A percentile compares a stretch with the other conserved stretches of the same genome.
phyloP scores from a whole-genome alignment of 1,284 basidiomycete genomes.

The Uromyces viciae-fabae region DNA sequence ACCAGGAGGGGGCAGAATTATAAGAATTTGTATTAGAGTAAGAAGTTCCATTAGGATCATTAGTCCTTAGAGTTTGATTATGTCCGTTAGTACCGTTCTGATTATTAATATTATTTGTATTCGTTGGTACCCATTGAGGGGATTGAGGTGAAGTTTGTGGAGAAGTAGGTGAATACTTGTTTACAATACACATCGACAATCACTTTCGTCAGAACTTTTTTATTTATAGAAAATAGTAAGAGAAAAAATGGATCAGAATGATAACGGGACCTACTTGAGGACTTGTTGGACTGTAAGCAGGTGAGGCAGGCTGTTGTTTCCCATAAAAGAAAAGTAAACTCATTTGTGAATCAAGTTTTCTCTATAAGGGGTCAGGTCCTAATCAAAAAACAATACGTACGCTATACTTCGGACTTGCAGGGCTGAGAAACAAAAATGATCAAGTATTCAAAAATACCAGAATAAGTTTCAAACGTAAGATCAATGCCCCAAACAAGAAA shows the following conservation, averaged over 20 bases:
- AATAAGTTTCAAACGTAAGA: too few relatives aligned
- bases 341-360: conserved; percentile 46
- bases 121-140: conserved; percentile 42
- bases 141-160: conserved; percentile 47
- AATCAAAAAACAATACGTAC: conserved; percentile 46
- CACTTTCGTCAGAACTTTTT: conserved; percentile 57
- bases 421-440: conserved; percentile 18
- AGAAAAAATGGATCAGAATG: conserved; percentile 49
- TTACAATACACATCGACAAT: conserved; percentile 74
- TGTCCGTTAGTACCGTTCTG: not conserved
- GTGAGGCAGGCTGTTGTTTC: conserved; percentile 52
- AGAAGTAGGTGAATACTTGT: conserved; percentile 65
- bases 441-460: not conserved
- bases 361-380: too few relatives aligned
- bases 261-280: conserved; percentile 37
- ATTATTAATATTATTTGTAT: conserved; percentile 39
- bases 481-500: not conserved
- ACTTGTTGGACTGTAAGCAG: conserved; percentile 49
- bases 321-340: not conserved
- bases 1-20: conserved; percentile 41
- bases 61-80: not conserved
- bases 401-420: conserved; percentile 45
- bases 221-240: conserved; percentile 50
- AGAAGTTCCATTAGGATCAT: conserved; percentile 33
- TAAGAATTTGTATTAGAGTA: conserved; percentile 22